phyloP scores from a whole-genome alignment of 495 filamentous ascomycete species.

The Daldinia decipiens region DNA sequence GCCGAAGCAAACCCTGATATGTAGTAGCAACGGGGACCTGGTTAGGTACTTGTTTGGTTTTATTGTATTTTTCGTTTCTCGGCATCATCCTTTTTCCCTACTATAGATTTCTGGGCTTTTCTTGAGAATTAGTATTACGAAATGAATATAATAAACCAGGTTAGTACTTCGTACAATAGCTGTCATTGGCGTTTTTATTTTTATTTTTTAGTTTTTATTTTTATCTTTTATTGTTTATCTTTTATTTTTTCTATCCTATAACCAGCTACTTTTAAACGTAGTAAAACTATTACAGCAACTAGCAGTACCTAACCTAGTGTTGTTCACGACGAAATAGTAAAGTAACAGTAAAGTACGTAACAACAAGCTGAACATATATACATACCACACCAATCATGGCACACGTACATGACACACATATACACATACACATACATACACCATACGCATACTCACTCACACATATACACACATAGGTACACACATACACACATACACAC shows the following conservation, averaged over 20 bases:
- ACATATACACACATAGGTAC: constrained; percentile 7
- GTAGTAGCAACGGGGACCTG: constrained; percentile 8
- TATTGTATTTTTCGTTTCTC: constrained; percentile 13
- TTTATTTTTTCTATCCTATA: neutral
- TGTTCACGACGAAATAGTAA: neutral
- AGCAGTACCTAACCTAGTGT: too few relatives aligned
- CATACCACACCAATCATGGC: neutral
- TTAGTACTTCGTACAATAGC: neutral
- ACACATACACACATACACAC: neutral
- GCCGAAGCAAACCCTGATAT: constrained; percentile 27
- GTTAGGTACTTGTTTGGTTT: neutral
- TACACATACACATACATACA: neutral
- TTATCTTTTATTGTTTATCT: neutral
- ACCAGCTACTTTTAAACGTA: neutral
- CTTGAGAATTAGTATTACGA: neutral
- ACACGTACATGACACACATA: neutral
- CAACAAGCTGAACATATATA: neutral
- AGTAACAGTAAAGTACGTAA: neutral
- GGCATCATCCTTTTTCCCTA: constrained; percentile 14
- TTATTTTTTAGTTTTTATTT: neutral
- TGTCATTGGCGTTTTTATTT: neutral
- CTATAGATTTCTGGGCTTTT: constrained; percentile 12
- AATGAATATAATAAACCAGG: neutral
- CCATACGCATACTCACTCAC: neutral
- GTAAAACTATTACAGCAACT: neutral